A percentile compares a stretch with the other conserved stretches of the same genome.
Evolutionary conservation across 2,329 filamentous ascomycete genomes (phyloP).

Genomic region (Alternaria sp.): DNA sequence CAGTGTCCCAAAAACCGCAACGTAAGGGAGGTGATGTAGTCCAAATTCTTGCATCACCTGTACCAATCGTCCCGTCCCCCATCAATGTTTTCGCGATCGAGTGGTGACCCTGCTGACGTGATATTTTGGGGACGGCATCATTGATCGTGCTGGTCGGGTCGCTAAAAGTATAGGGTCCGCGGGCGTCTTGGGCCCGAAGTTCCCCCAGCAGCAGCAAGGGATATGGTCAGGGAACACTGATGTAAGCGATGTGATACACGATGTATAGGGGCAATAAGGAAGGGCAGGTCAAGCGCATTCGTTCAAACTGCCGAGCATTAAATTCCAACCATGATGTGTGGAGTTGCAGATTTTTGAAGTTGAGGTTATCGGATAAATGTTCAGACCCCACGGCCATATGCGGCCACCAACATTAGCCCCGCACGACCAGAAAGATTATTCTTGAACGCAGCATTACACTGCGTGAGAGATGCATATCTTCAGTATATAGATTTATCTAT

Average conservation of each 20-base stretch:
- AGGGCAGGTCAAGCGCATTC: not conserved
- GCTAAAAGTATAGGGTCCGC: not conserved
- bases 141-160: not conserved
- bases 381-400: not conserved
- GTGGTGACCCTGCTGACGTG: not conserved
- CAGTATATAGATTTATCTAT: accelerated
- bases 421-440: not conserved
- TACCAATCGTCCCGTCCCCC: not conserved
- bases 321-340: not conserved
- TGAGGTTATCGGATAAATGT: not conserved
- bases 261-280: not conserved
- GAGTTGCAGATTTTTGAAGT: not conserved
- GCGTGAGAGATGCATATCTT: too few relatives aligned
- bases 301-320: not conserved
- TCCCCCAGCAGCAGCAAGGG: not conserved
- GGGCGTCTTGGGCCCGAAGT: not conserved
- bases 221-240: not conserved
- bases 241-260: not conserved
- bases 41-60: not conserved
- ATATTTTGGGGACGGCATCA: not conserved
- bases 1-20: not conserved
- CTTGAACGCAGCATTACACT: not conserved
- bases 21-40: not conserved
- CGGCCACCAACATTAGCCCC: not conserved
- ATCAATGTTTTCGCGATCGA: not conserved